Evolutionary conservation across 441 rosid species (phyloP).

Genomic region (Mallotus japonicus): DNA sequence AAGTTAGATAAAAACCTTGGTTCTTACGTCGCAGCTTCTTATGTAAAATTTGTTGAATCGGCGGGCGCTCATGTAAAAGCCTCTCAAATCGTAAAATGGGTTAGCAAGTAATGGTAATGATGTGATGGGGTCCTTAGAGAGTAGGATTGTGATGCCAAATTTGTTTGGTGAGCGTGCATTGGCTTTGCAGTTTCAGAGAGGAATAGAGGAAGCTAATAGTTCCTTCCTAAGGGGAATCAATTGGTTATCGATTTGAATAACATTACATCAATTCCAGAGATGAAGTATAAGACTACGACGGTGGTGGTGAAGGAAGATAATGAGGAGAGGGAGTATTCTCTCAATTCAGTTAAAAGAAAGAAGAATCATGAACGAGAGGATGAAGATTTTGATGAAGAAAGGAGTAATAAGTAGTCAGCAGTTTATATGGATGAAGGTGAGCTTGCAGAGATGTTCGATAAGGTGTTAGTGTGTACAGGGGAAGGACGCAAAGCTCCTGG

Average conservation of each 20-base stretch:
- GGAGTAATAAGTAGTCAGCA: constrained; percentile 49
- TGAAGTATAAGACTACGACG: constrained; percentile 28
- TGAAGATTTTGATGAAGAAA: constrained; percentile 37
- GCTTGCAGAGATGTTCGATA: too few relatives aligned
- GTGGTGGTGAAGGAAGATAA: constrained; percentile 37
- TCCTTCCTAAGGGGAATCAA: constrained; percentile 64
- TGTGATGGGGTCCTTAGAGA: constrained; percentile 20
- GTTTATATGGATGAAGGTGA: constrained; percentile 32
- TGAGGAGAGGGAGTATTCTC: constrained; percentile 28
- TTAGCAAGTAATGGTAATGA: constrained; percentile 25
- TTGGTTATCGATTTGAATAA: constrained; percentile 41
- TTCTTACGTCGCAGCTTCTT: too few relatives aligned
- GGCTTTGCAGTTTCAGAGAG: constrained; percentile 64
- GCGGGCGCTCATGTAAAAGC: not conserved
- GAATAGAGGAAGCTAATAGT: constrained; percentile 83
- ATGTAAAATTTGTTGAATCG: too few relatives aligned
- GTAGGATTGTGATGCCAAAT: constrained; percentile 38
- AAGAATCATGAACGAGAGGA: constrained; percentile 44
- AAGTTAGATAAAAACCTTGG: too few relatives aligned
- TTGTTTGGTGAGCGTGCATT: constrained; percentile 51
- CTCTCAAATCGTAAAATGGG: constrained; percentile 20
- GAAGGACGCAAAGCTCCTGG: too few relatives aligned
- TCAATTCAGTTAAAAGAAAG: constrained; percentile 29
- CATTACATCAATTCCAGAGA: constrained; percentile 17
- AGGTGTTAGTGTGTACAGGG: too few relatives aligned